Conservation (phyloP, 352 stramenopile species). For the Globisporangium parvum region DNA sequence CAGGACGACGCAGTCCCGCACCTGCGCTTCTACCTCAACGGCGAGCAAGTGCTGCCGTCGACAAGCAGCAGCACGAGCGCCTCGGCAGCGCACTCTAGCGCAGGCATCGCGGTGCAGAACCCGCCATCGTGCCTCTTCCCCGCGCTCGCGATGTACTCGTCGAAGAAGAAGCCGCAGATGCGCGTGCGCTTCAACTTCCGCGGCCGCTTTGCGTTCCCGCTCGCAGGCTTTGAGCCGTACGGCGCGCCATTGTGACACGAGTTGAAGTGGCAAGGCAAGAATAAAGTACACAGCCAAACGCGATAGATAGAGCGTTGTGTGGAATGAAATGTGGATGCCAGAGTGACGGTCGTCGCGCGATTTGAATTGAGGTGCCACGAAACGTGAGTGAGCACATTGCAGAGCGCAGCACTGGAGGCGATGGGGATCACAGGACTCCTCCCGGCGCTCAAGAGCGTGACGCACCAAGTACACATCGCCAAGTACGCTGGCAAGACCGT, state of each 20-base stretch:
- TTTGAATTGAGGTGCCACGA: not conserved
- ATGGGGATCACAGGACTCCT: slow-evolving; percentile 76
- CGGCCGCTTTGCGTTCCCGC: slow-evolving; percentile 58
- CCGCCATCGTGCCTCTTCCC: slow-evolving; percentile 56
- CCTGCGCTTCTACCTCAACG: slow-evolving; percentile 74
- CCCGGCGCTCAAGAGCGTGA: slow-evolving; percentile 62
- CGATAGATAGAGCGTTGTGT: too few relatives aligned
- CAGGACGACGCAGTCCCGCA: slow-evolving; percentile 60
- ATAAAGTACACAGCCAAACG: too few relatives aligned
- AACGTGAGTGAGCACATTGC: slow-evolving; percentile 2
- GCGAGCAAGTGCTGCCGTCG: slow-evolving; percentile 50
- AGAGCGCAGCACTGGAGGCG: slow-evolving; percentile 3
- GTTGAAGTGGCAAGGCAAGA: not conserved
- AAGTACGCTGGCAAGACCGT: slow-evolving; percentile 73
- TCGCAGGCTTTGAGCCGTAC: slow-evolving; percentile 67
- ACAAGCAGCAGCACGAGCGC: slow-evolving; percentile 2
- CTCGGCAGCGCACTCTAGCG: slow-evolving; percentile 1
- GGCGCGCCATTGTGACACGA: slow-evolving; percentile 34
- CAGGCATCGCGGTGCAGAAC: slow-evolving; percentile 46
- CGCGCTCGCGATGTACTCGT: slow-evolving; percentile 75
- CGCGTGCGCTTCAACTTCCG: slow-evolving; percentile 76
- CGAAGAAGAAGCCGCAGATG: slow-evolving; percentile 59
- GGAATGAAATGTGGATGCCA: not conserved
- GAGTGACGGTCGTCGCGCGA: slow-evolving; percentile 9
- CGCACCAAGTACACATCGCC: slow-evolving; percentile 61